Evolutionary conservation across 2,329 filamentous ascomycete genomes (phyloP).

Genomic region (Trichoderma breve): DNA sequence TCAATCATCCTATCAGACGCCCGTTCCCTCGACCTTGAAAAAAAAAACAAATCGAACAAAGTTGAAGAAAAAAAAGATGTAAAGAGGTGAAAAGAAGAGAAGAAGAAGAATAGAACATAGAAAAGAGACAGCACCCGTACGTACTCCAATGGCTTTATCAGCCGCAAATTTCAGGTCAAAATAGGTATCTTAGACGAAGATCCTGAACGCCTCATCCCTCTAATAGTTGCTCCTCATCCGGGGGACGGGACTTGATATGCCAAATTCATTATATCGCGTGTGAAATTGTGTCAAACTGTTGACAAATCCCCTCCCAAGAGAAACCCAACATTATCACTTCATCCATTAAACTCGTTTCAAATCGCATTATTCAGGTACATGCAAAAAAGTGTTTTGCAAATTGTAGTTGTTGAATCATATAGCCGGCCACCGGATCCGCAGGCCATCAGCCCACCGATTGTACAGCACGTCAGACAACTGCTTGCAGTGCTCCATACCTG

Average conservation of each 20-base stretch:
- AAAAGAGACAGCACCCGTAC: background rate
- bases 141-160: background rate
- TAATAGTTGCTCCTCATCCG: background rate
- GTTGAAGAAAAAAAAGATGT: background rate
- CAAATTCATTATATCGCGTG: slow-evolving; percentile 24
- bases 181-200: slow-evolving; percentile 7
- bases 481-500: slow-evolving; percentile 89
- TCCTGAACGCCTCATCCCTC: slow-evolving; percentile 12
- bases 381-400: background rate
- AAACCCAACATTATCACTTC: background rate
- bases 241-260: slow-evolving; percentile 25
- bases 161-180: background rate
- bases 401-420: slow-evolving; percentile 19
- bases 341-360: background rate
- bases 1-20: background rate
- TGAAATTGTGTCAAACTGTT: slow-evolving; percentile 21
- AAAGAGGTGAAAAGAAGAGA: background rate
- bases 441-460: slow-evolving; percentile 81
- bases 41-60: background rate
- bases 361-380: background rate
- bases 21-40: background rate
- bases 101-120: background rate
- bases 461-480: slow-evolving; percentile 89
- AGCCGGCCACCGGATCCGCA: slow-evolving; percentile 68
- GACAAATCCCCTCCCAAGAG: background rate